Evolutionary conservation across 441 rosid genomes (phyloP).

Genomic region (Euphorbia neoarborescens): DNA sequence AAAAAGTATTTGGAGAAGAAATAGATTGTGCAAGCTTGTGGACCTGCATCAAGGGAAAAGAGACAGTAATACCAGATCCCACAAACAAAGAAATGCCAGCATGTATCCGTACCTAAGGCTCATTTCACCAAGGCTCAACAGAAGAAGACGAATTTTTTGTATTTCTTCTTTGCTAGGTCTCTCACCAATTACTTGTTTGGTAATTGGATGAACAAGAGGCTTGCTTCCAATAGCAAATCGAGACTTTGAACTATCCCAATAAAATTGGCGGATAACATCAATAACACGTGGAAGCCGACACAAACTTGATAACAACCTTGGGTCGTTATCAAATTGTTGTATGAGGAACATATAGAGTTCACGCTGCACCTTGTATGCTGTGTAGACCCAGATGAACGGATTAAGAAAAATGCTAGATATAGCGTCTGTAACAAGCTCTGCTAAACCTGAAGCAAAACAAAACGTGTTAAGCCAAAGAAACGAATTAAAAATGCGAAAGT

Average conservation of each 20-base stretch:
- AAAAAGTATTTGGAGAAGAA: background rate
- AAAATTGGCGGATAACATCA: conserved; percentile 73
- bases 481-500: background rate
- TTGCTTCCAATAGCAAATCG: conserved; percentile 62
- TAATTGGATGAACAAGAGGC: conserved; percentile 71
- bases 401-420: conserved; percentile 83
- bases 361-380: conserved; percentile 81
- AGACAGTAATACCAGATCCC: conserved; percentile 14
- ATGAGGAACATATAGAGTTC: conserved; percentile 93
- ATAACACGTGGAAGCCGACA: conserved; percentile 79
- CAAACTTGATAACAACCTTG: conserved; percentile 64
- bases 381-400: conserved; percentile 85
- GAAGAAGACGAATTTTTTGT: conserved; percentile 90
- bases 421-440: conserved; percentile 77
- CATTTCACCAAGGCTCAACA: conserved; percentile 97
- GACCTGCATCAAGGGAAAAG: background rate
- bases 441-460: conserved; percentile 49
- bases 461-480: conserved; percentile 13
- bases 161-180: conserved; percentile 84
- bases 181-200: conserved; percentile 54
- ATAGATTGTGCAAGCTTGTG: background rate
- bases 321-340: conserved; percentile 86
- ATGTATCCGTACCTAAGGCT: conserved; percentile 61
- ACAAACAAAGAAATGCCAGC: conserved; percentile 12
- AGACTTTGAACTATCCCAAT: conserved; percentile 78